A percentile compares a stretch with the other conserved stretches of the same genome.
Evolutionary conservation across 2,329 filamentous ascomycete genomes (phyloP).

Genomic region (Fusarium nematophilum): DNA sequence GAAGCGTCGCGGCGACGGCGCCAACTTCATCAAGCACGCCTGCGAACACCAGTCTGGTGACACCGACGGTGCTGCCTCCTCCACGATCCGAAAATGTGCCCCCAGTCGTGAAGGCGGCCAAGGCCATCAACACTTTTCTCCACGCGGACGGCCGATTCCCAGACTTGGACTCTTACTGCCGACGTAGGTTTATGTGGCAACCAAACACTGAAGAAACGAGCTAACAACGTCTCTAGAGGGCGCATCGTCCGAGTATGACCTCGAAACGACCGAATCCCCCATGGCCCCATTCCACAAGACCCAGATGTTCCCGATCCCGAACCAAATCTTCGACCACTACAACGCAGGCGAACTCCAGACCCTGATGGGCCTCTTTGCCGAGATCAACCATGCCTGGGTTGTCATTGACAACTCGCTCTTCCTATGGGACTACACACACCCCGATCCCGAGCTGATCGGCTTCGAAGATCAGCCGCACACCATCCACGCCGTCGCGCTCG

Average conservation of each 20-base stretch:
- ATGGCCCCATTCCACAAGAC: constrained; percentile 93
- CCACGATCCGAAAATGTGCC: constrained; percentile 63
- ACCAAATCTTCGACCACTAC: constrained; percentile 91
- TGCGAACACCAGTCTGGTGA: constrained; percentile 44
- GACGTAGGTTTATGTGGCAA: constrained; percentile 70
- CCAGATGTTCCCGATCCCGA: constrained; percentile 89
- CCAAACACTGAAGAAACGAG: constrained; percentile 1
- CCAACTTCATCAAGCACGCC: constrained; percentile 38
- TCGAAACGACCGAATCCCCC: constrained; percentile 72
- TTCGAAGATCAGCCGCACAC: constrained; percentile 90
- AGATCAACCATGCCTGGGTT: constrained; percentile 95
- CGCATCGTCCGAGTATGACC: constrained; percentile 90
- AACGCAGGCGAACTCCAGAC: constrained; percentile 88
- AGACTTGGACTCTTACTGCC: constrained; percentile 88
- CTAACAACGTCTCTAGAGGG: constrained; percentile 72
- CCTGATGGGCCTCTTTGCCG: constrained; percentile 94
- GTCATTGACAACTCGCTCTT: constrained; percentile 96
- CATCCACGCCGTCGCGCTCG: constrained; percentile 91
- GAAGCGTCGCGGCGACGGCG: constrained; percentile 37
- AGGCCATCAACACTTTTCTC: constrained; percentile 84
- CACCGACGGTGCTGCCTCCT: constrained; percentile 53
- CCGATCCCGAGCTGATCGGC: constrained; percentile 90
- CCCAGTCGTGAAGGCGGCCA: constrained; percentile 82
- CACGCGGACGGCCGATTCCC: constrained; percentile 83
- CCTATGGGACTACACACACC: constrained; percentile 95